Evolutionary conservation across 192 early-diverging fungal genomes (phyloP).

Genomic region (Pilaira anomala): DNA sequence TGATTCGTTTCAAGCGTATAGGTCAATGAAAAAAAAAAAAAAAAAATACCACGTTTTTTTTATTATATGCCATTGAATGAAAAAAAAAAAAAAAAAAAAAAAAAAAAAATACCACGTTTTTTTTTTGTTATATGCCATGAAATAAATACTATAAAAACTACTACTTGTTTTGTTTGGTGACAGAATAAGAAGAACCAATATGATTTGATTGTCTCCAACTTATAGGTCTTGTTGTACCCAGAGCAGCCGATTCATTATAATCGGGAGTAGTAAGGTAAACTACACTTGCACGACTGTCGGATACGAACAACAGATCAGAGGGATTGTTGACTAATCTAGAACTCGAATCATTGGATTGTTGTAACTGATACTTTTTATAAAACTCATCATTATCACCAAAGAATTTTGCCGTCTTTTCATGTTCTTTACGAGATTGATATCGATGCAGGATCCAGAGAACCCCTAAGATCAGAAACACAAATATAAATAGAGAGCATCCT

Average conservation of each 20-base stretch:
- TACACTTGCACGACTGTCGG: constrained; percentile 3
- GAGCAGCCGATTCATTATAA: constrained; percentile 15
- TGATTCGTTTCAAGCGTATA: too few species aligned
- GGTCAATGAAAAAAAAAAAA: too few species aligned
- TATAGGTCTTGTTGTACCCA: constrained; percentile 7
- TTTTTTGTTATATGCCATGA: too few species aligned
- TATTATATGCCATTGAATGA: too few species aligned
- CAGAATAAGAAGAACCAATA: background rate
- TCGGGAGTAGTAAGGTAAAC: constrained; percentile 15
- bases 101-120: too few species aligned
- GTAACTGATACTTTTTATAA: background rate
- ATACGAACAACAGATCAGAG: too few species aligned
- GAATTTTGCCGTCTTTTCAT: constrained; percentile 33
- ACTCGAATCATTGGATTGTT: too few species aligned
- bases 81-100: too few species aligned
- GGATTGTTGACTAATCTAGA: too few species aligned
- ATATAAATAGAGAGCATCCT: constrained; percentile 28
- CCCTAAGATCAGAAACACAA: constrained; percentile 25
- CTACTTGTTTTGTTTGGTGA: background rate
- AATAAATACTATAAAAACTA: background rate
- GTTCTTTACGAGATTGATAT: constrained; percentile 39
- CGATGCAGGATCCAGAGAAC: constrained; percentile 35
- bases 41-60: too few species aligned
- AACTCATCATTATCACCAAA: constrained; percentile 35
- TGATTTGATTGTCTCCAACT: constrained; percentile 4